phyloP scores from a whole-genome alignment of 2,329 filamentous ascomycete species.

The Botrytis deweyae region DNA sequence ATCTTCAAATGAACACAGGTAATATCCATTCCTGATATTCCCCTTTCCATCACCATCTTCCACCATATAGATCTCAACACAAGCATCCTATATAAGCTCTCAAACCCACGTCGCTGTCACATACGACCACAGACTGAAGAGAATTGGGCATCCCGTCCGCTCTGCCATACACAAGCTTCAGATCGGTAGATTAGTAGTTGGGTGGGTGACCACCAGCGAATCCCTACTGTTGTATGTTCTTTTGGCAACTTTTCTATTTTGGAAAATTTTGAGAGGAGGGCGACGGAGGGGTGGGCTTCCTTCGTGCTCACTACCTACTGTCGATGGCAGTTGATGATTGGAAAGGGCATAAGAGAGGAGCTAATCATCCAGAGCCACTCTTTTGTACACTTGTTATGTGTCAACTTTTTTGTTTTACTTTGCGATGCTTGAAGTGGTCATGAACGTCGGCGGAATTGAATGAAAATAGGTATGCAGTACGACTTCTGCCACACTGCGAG shows the following conservation, averaged over 20 bases:
- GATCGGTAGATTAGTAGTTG: constrained; percentile 13
- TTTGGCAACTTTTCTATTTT: not conserved
- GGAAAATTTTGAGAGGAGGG: not conserved
- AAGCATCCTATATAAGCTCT: accelerated
- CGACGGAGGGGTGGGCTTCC: not conserved
- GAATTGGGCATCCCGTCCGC: constrained; percentile 13
- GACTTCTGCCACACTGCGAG: not conserved
- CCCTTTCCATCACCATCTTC: too few relatives aligned
- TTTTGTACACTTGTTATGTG: not conserved
- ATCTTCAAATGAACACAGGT: not conserved
- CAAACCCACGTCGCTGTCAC: accelerated
- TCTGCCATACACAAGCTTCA: constrained; percentile 14
- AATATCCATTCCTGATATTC: not conserved
- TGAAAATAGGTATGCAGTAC: not conserved
- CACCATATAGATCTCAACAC: accelerated
- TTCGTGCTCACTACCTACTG: accelerated
- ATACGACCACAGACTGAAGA: constrained; percentile 14
- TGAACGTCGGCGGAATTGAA: not conserved
- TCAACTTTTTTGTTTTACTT: not conserved
- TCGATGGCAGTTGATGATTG: accelerated
- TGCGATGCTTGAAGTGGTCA: not conserved
- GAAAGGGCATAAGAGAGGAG: accelerated
- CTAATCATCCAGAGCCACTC: not conserved
- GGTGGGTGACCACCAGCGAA: constrained; percentile 1
- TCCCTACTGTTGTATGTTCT: not conserved